Evolutionary conservation across 768 basidiomycete species (phyloP).

Genomic region (Tricholoma furcatifolium): DNA sequence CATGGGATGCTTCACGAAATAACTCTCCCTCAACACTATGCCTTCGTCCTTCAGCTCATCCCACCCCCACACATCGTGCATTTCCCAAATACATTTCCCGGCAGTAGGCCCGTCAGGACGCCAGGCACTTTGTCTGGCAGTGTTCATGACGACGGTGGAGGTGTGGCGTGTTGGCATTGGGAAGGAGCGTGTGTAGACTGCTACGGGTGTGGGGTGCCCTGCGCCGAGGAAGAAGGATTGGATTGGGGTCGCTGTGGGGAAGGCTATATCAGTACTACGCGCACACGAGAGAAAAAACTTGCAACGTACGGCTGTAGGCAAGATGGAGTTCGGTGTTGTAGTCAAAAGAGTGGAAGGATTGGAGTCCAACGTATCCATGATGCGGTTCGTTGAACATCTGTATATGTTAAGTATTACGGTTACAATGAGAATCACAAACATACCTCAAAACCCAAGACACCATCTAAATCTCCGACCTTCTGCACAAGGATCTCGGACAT

Average conservation of each 20-base stretch:
- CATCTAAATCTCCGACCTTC: slow-evolving; percentile 70
- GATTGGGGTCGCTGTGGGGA: slow-evolving; percentile 67
- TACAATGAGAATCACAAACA: slow-evolving; percentile 11
- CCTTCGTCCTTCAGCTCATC: slow-evolving; percentile 62
- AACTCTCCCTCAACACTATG: slow-evolving; percentile 79
- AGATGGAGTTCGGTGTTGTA: slow-evolving; percentile 96
- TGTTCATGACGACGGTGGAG: slow-evolving; percentile 57
- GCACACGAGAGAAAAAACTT: not conserved
- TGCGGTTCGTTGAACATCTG: slow-evolving; percentile 96
- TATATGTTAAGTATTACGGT: not conserved
- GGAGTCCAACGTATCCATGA: slow-evolving; percentile 83
- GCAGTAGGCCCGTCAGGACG: slow-evolving; percentile 70
- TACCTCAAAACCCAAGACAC: slow-evolving; percentile 90
- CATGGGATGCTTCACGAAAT: slow-evolving; percentile 72
- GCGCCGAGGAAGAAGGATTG: slow-evolving; percentile 92
- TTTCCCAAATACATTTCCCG: slow-evolving; percentile 81
- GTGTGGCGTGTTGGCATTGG: slow-evolving; percentile 81
- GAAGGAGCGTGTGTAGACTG: slow-evolving; percentile 81
- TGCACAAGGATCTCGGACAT: slow-evolving; percentile 71
- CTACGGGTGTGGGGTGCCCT: slow-evolving; percentile 79
- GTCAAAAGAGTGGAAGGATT: slow-evolving; percentile 82
- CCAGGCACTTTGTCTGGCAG: slow-evolving; percentile 64
- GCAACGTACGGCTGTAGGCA: slow-evolving; percentile 64
- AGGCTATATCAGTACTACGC: not conserved
- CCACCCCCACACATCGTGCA: slow-evolving; percentile 95